Base-by-base conservation (phyloP, 177 flowering plant species). In the Vitis hybrid region DNA sequence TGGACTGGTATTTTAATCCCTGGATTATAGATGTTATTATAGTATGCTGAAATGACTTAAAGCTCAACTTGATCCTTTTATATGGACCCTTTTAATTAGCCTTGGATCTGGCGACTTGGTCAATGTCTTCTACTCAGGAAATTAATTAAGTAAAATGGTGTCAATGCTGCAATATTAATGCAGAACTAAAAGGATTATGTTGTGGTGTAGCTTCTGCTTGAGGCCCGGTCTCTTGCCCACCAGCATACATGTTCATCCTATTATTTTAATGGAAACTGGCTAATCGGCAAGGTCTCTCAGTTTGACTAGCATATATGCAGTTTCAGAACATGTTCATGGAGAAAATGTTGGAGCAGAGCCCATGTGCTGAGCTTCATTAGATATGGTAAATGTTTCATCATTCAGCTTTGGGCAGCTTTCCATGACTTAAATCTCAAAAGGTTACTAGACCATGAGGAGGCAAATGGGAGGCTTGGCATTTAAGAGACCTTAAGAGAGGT, bases 91-190 rank as follows among this genome's bases (percentile, higher is more conserved):
- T n/a, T 54, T 54, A 18, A 7, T 18, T 58, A 44, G n/a, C 44
- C 74, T 71, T 56, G 74, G 62, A 64, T 64, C 62, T 71, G 62
- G 58, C 53, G 52, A 62, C 10, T 58, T 58, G 4, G 61, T 70
- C 33, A 50, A 70, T 53, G 72, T 69, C 72, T 69, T 69, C 13
- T 3, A 13, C 56, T 69, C 62, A 69, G 31, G 72, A 61, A 60
- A 51, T 60, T 62, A 59, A 54, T 51, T 38, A 10, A 47, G 59
- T 68, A 68, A 38, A 38, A 19, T 54, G 18, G 22, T 19, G 28
- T 58, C 22, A 58, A 58, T 17, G 8, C 15, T 17, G 15, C 58
- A 55, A 14, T 55, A 55, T 15, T 55, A 17, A 15, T 15, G 8
- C 15, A 14, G 15, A 55, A 55, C 2, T 15, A 17, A 17, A 55